A percentile compares a stretch with the other conserved stretches of the same genome.
Conservation (phyloP, 2,329 filamentous ascomycete genomes). For the Coleophoma crateriformis region DNA sequence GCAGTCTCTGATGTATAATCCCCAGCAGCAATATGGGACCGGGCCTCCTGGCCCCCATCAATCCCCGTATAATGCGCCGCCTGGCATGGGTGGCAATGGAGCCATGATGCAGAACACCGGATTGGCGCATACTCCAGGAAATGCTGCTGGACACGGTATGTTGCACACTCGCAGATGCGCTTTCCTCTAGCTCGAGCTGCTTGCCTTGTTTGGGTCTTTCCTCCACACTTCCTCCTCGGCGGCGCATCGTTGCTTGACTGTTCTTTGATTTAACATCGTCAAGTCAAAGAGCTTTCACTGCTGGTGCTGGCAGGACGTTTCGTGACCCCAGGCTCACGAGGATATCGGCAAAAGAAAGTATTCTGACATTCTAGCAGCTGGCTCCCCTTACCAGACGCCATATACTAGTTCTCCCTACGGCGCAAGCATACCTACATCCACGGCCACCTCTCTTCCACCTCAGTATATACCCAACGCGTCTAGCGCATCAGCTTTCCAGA, state of each 20-base stretch:
- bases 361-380: constrained; percentile 32
- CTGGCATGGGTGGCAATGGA: constrained; percentile 22
- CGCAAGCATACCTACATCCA: constrained; percentile 25
- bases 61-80: constrained; percentile 1
- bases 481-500: constrained; percentile 45
- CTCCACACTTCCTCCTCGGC: no score
- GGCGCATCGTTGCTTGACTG: no score
- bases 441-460: constrained; percentile 36
- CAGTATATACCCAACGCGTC: constrained; percentile 52
- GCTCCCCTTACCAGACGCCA: constrained; percentile 50
- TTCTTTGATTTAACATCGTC: no score
- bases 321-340: constrained; percentile 10
- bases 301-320: constrained; percentile 4
- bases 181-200: background rate
- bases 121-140: constrained; percentile 24
- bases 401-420: constrained; percentile 54
- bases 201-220: background rate
- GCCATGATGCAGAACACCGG: constrained; percentile 53
- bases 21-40: constrained; percentile 18
- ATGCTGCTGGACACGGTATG: constrained; percentile 21
- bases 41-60: constrained; percentile 8
- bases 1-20: constrained; percentile 53
- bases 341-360: constrained; percentile 13
- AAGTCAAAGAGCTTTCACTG: background rate
- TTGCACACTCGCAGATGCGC: constrained; percentile 14